These are phyloP conservation scores for Salvia miltiorrhiza DNA, from an alignment of 257 asterid species.

Conservation along the genomic window DNA sequence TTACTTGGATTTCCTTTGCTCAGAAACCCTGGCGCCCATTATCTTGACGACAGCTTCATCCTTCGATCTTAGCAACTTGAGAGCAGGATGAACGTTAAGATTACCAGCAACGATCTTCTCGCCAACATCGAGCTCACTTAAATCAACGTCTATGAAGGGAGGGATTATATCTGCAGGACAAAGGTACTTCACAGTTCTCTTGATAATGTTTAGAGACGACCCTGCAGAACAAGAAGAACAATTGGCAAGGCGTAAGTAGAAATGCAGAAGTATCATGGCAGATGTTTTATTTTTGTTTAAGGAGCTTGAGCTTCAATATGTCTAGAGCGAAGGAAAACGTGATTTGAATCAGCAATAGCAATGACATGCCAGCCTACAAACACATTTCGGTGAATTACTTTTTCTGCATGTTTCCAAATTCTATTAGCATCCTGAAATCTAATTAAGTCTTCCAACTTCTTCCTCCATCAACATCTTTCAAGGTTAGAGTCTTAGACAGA, in stretches of 20 bases:
- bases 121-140: slow-evolving; percentile 85
- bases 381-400: background rate
- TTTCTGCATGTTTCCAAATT: background rate
- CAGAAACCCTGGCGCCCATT: slow-evolving; percentile 33
- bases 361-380: background rate
- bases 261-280: background rate
- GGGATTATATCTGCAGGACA: slow-evolving; percentile 93
- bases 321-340: background rate
- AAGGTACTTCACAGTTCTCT: slow-evolving; percentile 71
- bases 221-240: slow-evolving; percentile 41
- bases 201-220: slow-evolving; percentile 64
- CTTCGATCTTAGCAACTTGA: slow-evolving; percentile 46
- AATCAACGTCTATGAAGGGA: slow-evolving; percentile 81
- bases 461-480: background rate
- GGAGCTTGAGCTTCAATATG: background rate
- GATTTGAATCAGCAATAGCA: background rate
- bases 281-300: background rate
- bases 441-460: background rate
- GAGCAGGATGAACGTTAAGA: slow-evolving; percentile 86
- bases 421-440: background rate
- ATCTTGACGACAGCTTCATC: slow-evolving; percentile 32
- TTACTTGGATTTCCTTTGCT: slow-evolving; percentile 31
- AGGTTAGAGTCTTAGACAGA: background rate
- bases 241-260: background rate
- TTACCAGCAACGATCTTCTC: slow-evolving; percentile 71